These are phyloP conservation scores for Lepidium sativum DNA, from an alignment of 345 rosid genomes.

Conservation along the genomic window DNA sequence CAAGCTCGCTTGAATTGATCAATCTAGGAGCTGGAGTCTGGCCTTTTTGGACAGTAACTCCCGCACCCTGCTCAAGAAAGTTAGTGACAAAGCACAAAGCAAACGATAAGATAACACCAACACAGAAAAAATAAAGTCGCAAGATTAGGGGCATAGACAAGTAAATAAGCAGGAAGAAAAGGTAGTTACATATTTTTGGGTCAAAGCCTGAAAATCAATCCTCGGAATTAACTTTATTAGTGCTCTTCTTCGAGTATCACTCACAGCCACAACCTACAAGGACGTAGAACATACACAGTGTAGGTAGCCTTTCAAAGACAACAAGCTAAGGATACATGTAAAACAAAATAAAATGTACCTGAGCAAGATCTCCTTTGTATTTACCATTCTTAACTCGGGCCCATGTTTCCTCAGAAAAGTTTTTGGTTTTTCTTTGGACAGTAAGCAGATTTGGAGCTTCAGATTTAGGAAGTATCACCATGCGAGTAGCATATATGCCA, in stretches of 20 bases:
- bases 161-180: slow-evolving; percentile 1
- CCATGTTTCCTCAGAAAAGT: slow-evolving; percentile 63
- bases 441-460: slow-evolving; percentile 60
- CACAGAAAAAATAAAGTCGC: not conserved
- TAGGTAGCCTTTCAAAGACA: slow-evolving; percentile 1
- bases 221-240: slow-evolving; percentile 89
- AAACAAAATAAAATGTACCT: slow-evolving; percentile 36
- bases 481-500: slow-evolving; percentile 58
- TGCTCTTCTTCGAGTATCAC: slow-evolving; percentile 49
- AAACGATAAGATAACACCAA: slow-evolving; percentile 1
- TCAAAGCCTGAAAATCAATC: slow-evolving; percentile 70
- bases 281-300: slow-evolving; percentile 19
- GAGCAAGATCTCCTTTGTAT: slow-evolving; percentile 90
- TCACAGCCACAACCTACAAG: slow-evolving; percentile 70
- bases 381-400: slow-evolving; percentile 82
- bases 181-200: slow-evolving; percentile 59
- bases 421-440: slow-evolving; percentile 42
- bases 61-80: slow-evolving; percentile 62
- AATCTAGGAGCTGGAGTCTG: slow-evolving; percentile 68
- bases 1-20: slow-evolving; percentile 85
- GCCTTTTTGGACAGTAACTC: slow-evolving; percentile 43
- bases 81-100: not conserved
- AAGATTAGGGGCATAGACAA: not conserved
- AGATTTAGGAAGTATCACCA: slow-evolving; percentile 47
- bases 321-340: not conserved